Evolutionary conservation across 73 alveolate species (phyloP).

Genomic region (Uronychia binucleata): DNA sequence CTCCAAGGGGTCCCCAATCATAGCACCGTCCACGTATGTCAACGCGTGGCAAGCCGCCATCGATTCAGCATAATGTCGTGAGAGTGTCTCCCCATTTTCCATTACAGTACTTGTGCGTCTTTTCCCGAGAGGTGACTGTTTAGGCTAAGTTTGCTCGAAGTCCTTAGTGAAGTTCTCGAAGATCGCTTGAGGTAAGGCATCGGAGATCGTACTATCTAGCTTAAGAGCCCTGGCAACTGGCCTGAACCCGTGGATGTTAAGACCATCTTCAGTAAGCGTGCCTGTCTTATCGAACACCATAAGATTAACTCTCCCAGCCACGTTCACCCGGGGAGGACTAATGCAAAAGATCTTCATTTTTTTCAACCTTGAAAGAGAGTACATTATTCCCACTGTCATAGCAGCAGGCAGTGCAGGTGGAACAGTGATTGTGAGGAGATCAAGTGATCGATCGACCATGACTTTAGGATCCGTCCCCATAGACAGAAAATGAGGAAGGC

Average conservation of each 20-base stretch:
- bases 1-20: conserved; percentile 97
- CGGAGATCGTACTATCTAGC: background rate
- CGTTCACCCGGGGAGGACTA: conserved; percentile 87
- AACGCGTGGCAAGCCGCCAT: conserved; percentile 82
- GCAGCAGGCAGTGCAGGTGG: conserved; percentile 91
- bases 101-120: background rate
- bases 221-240: conserved; percentile 36
- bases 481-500: conserved; percentile 48
- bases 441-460: conserved; percentile 64
- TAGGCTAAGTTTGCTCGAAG: background rate
- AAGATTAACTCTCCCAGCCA: conserved; percentile 87
- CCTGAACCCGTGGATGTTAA: conserved; percentile 86
- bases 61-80: conserved; percentile 37
- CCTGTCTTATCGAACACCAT: conserved; percentile 98
- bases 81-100: background rate
- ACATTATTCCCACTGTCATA: conserved; percentile 73
- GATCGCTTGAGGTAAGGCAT: background rate
- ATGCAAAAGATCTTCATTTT: conserved; percentile 82
- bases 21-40: conserved; percentile 65
- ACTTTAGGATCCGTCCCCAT: conserved; percentile 11
- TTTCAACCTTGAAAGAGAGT: conserved; percentile 76
- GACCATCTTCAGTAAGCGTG: conserved; percentile 96
- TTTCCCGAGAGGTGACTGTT: background rate
- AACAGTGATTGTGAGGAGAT: conserved; percentile 78
- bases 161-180: background rate